These are phyloP conservation scores for Cryomyces antarcticus DNA, from an alignment of 495 filamentous ascomycete species.

Conservation along the genomic window DNA sequence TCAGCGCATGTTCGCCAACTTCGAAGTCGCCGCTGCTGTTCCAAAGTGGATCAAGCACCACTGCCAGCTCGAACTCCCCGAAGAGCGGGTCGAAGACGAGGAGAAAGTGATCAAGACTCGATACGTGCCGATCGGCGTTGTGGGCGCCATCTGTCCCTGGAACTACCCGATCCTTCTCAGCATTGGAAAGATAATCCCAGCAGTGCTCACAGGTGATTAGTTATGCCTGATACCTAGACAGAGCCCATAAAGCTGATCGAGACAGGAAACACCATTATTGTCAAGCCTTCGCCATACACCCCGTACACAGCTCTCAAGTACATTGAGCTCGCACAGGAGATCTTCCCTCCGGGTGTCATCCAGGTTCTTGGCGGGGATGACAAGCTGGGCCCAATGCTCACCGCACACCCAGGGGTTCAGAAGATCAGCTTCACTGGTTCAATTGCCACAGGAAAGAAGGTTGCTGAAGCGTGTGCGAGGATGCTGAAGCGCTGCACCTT, in stretches of 20 bases:
- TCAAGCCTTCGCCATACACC: slow-evolving; percentile 38
- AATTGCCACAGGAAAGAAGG: slow-evolving; percentile 38
- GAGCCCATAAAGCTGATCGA: slow-evolving; percentile 2
- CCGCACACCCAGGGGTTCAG: slow-evolving; percentile 35
- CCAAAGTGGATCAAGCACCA: slow-evolving; percentile 9
- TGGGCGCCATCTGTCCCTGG: slow-evolving; percentile 31
- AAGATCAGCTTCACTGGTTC: slow-evolving; percentile 57
- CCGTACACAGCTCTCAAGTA: slow-evolving; percentile 45
- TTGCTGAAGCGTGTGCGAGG: slow-evolving; percentile 37
- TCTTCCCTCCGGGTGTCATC: slow-evolving; percentile 46
- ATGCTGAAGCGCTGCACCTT: slow-evolving; percentile 42
- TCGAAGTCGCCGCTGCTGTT: slow-evolving; percentile 3
- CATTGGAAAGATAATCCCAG: slow-evolving; percentile 12
- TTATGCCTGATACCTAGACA: too few species aligned
- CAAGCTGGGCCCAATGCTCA: slow-evolving; percentile 37
- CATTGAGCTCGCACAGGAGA: slow-evolving; percentile 33
- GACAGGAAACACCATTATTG: slow-evolving; percentile 35
- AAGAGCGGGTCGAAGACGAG: slow-evolving; percentile 20
- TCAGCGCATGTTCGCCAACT: neutral
- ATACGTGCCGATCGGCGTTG: slow-evolving; percentile 17
- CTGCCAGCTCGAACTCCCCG: slow-evolving; percentile 15
- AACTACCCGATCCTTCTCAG: slow-evolving; percentile 25
- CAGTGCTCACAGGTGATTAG: neutral
- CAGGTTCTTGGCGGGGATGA: slow-evolving; percentile 46
- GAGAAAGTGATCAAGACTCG: slow-evolving; percentile 15